Percentiles rank a stretch among this genome's conserved stretches.
phyloP scores from a whole-genome alignment of 2,329 filamentous ascomycete genomes.

The Neophaeococcomyces mojaviensis region DNA sequence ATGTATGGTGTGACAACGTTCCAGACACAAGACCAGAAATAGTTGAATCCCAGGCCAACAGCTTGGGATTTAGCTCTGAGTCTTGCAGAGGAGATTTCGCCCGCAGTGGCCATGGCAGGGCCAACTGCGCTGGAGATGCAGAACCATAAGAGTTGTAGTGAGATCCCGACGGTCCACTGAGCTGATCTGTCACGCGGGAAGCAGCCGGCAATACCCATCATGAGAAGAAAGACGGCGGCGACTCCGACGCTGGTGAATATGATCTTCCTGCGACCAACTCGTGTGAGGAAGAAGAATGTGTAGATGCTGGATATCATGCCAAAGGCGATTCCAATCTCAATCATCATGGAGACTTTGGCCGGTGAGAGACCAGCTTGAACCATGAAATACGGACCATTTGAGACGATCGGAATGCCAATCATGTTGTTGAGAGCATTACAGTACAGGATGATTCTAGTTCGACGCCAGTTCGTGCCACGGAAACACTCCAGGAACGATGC shows the following conservation, averaged over 20 bases:
- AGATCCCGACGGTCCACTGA: no score
- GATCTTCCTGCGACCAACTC: slow-evolving; percentile 36
- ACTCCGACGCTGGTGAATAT: no score
- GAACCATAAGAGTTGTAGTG: no score
- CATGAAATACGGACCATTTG: slow-evolving; percentile 34
- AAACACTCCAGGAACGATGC: slow-evolving; percentile 34
- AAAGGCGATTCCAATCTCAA: slow-evolving; percentile 35
- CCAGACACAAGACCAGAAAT: slow-evolving; percentile 42
- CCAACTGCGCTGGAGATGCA: no score
- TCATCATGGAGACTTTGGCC: slow-evolving; percentile 33
- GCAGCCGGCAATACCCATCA: no score
- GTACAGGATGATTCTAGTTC: slow-evolving; percentile 38
- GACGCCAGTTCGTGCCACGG: slow-evolving; percentile 33
- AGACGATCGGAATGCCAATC: slow-evolving; percentile 32
- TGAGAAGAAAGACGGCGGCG: no score
- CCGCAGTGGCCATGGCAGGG: no score
- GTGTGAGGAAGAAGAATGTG: slow-evolving; percentile 36
- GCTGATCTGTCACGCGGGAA: no score
- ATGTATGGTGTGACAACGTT: slow-evolving; percentile 32
- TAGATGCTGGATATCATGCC: slow-evolving; percentile 35
- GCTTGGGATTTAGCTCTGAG: slow-evolving; percentile 51
- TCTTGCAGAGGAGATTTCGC: slow-evolving; percentile 48
- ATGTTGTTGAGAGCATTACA: slow-evolving; percentile 36
- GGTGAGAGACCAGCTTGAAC: slow-evolving; percentile 33
- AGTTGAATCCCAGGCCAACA: slow-evolving; percentile 46